phyloP scores from a whole-genome alignment of 495 filamentous ascomycete genomes.

The Sphaerosporella brunnea region DNA sequence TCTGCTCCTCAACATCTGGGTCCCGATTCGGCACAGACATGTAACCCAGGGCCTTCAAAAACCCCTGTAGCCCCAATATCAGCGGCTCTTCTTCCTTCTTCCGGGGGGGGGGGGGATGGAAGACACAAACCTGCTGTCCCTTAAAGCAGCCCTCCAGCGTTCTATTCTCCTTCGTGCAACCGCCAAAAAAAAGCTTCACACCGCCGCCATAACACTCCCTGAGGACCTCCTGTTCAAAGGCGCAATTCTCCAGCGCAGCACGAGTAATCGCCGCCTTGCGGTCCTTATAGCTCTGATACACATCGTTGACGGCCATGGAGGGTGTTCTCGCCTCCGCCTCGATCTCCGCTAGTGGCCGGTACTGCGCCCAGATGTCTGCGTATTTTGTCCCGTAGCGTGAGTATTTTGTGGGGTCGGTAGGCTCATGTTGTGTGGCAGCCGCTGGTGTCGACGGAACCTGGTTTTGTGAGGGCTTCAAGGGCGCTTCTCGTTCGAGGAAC shows the following conservation, averaged over 20 bases:
- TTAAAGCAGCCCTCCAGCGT: constrained; percentile 63
- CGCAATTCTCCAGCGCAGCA: constrained; percentile 86
- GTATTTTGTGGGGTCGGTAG: constrained; percentile 29
- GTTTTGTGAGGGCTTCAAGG: constrained; percentile 34
- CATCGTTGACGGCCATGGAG: constrained; percentile 52
- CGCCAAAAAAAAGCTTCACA: constrained; percentile 40
- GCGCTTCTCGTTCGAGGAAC: constrained; percentile 69
- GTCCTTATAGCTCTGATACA: constrained; percentile 69
- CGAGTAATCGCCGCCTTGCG: constrained; percentile 58
- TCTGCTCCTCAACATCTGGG: constrained; percentile 57
- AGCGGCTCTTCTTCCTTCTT: no score
- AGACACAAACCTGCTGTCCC: constrained; percentile 60
- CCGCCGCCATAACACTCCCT: constrained; percentile 58
- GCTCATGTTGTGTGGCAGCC: constrained; percentile 32
- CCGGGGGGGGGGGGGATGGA: no score
- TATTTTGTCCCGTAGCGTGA: constrained; percentile 63
- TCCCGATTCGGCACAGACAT: constrained; percentile 45
- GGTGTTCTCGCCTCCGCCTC: constrained; percentile 48
- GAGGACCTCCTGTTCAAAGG: constrained; percentile 59
- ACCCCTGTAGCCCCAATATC: constrained; percentile 52
- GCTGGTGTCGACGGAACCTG: not conserved
- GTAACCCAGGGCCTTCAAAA: constrained; percentile 84
- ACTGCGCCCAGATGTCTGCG: constrained; percentile 81
- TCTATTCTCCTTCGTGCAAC: constrained; percentile 56
- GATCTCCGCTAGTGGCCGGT: constrained; percentile 46